Evolutionary conservation across 768 basidiomycete genomes (phyloP), one percentile per base, ranked within the genome.

Genomic region (Pleurotus tuber-regium): DNA sequence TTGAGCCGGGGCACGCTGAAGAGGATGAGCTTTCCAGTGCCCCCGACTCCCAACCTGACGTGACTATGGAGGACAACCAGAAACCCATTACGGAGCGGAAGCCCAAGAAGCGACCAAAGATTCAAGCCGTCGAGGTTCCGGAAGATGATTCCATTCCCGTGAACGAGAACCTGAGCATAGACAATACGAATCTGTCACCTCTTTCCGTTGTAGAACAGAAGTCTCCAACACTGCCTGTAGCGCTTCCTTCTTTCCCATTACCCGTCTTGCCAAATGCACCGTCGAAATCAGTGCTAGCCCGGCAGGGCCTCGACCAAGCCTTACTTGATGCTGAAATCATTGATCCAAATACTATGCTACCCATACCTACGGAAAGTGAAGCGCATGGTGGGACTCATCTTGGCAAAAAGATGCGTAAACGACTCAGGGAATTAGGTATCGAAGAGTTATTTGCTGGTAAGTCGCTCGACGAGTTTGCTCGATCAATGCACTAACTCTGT

Each of bases 381-480:
- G 66, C 67, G 21, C 70, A 74, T 39, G 67, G 70, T n/a, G 69
- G 61, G 21, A 76, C 73, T 0, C 80, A 78, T 2, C 69, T 94
- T 16, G 78, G 80, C 51, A 74, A 73, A 59, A 82, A 72, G 62
- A 89, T 78, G 43, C 71, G 78, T 57, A 82, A 67, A 58, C 73
- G 89, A 36, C 63, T 98, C 48, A 66, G 73, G 25, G 88, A 91
- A 23, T 74, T 92, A 18, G 93, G 92, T 2, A 83, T 98, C n/a
- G 76, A 73, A 4, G 86, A 93, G 53, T 73, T 96, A 52, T 97
- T 98, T 66, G 92, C 93, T 49, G 93, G 93, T 92, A 58, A 55
- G 82, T 66, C 29, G 2, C 10, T n/a, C n/a, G n/a, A n/a, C n/a
- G n/a, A n/a, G n/a, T n/a, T n/a, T n/a, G n/a, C n/a, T n/a, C n/a